These are phyloP conservation scores for Phytophthora pini DNA, from an alignment of 352 stramenopile species.

Conservation along the genomic window DNA sequence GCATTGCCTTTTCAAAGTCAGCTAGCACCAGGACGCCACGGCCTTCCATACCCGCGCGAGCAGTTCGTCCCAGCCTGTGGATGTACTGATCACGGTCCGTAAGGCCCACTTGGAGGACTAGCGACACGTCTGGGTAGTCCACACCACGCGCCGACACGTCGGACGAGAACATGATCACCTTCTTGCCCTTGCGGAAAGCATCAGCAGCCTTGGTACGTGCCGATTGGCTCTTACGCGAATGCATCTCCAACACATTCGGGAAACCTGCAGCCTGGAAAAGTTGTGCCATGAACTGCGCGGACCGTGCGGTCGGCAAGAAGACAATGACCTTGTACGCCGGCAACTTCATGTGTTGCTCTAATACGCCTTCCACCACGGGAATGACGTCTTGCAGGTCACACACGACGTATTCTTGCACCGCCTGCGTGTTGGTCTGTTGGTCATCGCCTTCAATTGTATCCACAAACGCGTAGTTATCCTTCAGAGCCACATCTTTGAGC, in stretches of 20 bases:
- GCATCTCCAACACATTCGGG: slow-evolving; percentile 93
- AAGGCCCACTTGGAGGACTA: slow-evolving; percentile 86
- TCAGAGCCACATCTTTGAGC: slow-evolving; percentile 90
- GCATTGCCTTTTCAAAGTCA: slow-evolving; percentile 84
- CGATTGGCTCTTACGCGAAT: slow-evolving; percentile 95
- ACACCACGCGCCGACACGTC: slow-evolving; percentile 96
- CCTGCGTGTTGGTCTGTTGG: slow-evolving; percentile 89
- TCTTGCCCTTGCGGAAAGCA: slow-evolving; percentile 87
- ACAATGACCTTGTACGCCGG: slow-evolving; percentile 95
- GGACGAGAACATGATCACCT: slow-evolving; percentile 93
- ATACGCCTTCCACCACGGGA: slow-evolving; percentile 65
- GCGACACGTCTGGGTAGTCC: slow-evolving; percentile 95
- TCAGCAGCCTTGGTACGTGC: slow-evolving; percentile 88
- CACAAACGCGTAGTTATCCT: slow-evolving; percentile 88
- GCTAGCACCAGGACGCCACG: slow-evolving; percentile 83
- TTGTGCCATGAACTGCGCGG: slow-evolving; percentile 89
- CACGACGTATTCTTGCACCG: slow-evolving; percentile 86
- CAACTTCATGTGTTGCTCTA: slow-evolving; percentile 80
- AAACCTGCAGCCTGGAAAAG: slow-evolving; percentile 85
- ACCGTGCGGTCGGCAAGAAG: slow-evolving; percentile 93
- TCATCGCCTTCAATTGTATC: slow-evolving; percentile 93
- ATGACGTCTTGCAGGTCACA: slow-evolving; percentile 80
- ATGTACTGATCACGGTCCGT: slow-evolving; percentile 95
- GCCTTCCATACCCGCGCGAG: slow-evolving; percentile 86
- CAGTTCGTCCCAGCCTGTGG: slow-evolving; percentile 95